A percentile compares a stretch with the other conserved stretches of the same genome.
Evolutionary conservation across 805 yeast species (phyloP).

Genomic region (Candida peoriensis): DNA sequence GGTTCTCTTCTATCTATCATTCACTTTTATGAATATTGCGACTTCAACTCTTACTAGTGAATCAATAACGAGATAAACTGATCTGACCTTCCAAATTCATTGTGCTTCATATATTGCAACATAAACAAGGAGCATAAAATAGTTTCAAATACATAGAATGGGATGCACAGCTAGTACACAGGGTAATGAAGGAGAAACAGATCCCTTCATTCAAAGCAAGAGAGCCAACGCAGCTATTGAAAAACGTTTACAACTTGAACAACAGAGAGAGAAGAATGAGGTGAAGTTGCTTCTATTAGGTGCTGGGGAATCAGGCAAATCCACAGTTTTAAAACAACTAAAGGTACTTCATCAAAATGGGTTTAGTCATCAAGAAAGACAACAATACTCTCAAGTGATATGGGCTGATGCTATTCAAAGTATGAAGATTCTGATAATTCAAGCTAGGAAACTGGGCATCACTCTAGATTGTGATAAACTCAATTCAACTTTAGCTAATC

Average conservation of each 20-base stretch:
- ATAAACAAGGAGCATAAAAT: no score
- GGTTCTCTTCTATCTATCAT: no score
- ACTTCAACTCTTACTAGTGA: no score
- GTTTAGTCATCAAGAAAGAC: constrained; percentile 72
- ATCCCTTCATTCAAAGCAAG: constrained; percentile 50
- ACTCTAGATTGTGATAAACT: constrained; percentile 61
- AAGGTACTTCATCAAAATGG: constrained; percentile 81
- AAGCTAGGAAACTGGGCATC: constrained; percentile 64
- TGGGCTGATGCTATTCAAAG: constrained; percentile 90
- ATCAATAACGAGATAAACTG: no score
- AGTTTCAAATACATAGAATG: constrained; percentile 33
- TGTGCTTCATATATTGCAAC: background rate
- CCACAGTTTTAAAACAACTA: constrained; percentile 88
- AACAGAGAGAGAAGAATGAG: constrained; percentile 50
- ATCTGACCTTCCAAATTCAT: background rate
- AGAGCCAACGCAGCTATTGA: constrained; percentile 61
- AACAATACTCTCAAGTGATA: constrained; percentile 77
- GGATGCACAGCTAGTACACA: constrained; percentile 63
- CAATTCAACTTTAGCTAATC: constrained; percentile 38
- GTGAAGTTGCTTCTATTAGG: constrained; percentile 78
- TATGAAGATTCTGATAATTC: constrained; percentile 73
- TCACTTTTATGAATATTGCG: no score
- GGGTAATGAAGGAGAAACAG: constrained; percentile 34
- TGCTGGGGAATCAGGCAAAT: constrained; percentile 93
- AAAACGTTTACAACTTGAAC: constrained; percentile 48